A percentile compares a stretch with the other conserved stretches of the same genome.
These are phyloP conservation scores for Cladosporium velox DNA, from an alignment of 2,329 filamentous ascomycete genomes.

Conservation along the genomic window DNA sequence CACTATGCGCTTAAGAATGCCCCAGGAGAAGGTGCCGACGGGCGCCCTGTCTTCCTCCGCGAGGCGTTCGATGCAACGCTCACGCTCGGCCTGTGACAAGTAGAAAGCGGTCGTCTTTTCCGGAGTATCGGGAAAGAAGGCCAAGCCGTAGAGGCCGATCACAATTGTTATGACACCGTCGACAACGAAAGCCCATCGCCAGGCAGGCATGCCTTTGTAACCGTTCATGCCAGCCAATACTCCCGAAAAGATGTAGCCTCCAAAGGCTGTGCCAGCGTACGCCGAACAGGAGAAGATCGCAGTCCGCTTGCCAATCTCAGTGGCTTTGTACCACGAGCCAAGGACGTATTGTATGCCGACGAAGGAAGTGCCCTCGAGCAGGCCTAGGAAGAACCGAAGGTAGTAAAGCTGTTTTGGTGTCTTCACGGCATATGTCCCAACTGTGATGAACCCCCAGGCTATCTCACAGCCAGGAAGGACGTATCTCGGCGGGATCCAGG, in stretches of 20 bases:
- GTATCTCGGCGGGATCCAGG: slow-evolving; percentile 30
- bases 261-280: slow-evolving; percentile 22
- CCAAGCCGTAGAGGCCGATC: slow-evolving; percentile 53
- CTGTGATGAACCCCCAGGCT: slow-evolving; percentile 44
- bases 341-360: slow-evolving; percentile 25
- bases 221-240: slow-evolving; percentile 42
- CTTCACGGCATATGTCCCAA: slow-evolving; percentile 43
- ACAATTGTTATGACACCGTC: slow-evolving; percentile 55
- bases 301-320: slow-evolving; percentile 12
- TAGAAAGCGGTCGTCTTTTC: slow-evolving; percentile 55
- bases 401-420: slow-evolving; percentile 45
- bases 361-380: slow-evolving; percentile 26
- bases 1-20: background rate
- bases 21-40: background rate
- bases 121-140: slow-evolving; percentile 53
- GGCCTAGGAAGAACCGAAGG: slow-evolving; percentile 43
- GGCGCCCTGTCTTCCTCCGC: slow-evolving; percentile 5
- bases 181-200: slow-evolving; percentile 56
- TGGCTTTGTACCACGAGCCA: slow-evolving; percentile 25
- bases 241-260: slow-evolving; percentile 23
- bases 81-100: slow-evolving; percentile 18
- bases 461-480: slow-evolving; percentile 43
- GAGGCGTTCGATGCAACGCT: slow-evolving; percentile 2
- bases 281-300: slow-evolving; percentile 22
- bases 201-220: slow-evolving; percentile 42